A percentile compares a stretch with the other conserved stretches of the same genome.
These are phyloP conservation scores for Cladosporium sp. DNA, from an alignment of 2,329 filamentous ascomycete species.

Conservation along the genomic window DNA sequence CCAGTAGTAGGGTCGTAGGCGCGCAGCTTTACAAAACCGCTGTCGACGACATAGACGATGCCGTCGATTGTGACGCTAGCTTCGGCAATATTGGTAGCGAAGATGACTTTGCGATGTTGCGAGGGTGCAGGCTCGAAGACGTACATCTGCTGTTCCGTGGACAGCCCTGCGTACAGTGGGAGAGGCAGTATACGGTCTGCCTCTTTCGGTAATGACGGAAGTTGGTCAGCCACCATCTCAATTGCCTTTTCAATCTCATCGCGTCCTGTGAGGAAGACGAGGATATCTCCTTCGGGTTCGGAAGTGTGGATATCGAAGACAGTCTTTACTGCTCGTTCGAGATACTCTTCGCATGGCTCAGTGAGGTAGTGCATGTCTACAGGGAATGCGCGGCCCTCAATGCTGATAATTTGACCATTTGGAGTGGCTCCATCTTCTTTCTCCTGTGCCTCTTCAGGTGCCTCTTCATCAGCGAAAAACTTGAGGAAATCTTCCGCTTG, in stretches of 20 bases:
- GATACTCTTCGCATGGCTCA: constrained; percentile 78
- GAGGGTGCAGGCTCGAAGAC: constrained; percentile 84
- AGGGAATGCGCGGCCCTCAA: constrained; percentile 85
- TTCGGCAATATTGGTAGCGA: constrained; percentile 95
- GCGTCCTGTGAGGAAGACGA: constrained; percentile 88
- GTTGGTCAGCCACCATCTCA: constrained; percentile 75
- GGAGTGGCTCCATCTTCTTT: constrained; percentile 23
- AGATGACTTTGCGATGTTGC: constrained; percentile 85
- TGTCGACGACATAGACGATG: constrained; percentile 87
- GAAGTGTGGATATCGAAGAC: constrained; percentile 84
- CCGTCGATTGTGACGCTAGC: constrained; percentile 93
- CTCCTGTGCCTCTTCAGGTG: constrained; percentile 36
- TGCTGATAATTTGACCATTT: constrained; percentile 69
- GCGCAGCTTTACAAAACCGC: constrained; percentile 86
- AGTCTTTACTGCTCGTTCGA: constrained; percentile 78
- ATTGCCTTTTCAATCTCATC: constrained; percentile 87
- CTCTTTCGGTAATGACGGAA: constrained; percentile 62
- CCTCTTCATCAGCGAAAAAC: constrained; percentile 65
- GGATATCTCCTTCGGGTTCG: constrained; percentile 80
- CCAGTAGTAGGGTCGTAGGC: constrained; percentile 82
- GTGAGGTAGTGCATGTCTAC: constrained; percentile 85
- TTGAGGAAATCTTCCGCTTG: constrained; percentile 82
- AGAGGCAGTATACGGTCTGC: constrained; percentile 66
- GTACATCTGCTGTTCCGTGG: constrained; percentile 91
- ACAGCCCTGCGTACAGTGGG: constrained; percentile 85